phyloP scores from a whole-genome alignment of 108 stramenopile species.

The Stephanodiscus triporus region DNA sequence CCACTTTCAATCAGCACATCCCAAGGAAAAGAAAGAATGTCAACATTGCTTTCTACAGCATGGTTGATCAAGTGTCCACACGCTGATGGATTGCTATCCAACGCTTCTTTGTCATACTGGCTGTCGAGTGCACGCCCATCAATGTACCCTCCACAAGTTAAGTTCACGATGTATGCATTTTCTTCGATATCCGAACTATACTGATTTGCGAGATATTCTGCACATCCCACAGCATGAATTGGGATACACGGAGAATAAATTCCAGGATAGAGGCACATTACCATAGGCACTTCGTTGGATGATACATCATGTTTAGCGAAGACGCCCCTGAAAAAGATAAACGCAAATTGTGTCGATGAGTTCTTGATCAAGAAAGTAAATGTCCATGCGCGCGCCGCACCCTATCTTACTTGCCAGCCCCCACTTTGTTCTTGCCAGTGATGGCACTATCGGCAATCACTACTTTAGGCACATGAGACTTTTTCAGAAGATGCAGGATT shows the following conservation, averaged over 20 bases:
- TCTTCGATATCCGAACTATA: constrained; percentile 16
- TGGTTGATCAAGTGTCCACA: constrained; percentile 60
- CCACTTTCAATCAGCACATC: constrained; percentile 7
- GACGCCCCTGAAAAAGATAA: constrained; percentile 16
- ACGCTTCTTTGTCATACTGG: constrained; percentile 10
- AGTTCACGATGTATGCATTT: constrained; percentile 60
- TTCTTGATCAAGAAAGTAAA: too few species aligned
- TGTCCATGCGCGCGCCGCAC: not conserved
- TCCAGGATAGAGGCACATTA: constrained; percentile 54
- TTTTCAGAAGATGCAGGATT: constrained; percentile 15
- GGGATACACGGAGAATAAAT: constrained; percentile 53
- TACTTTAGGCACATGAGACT: constrained; percentile 12
- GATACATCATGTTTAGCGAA: constrained; percentile 6
- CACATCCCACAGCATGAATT: not conserved
- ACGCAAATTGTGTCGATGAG: too few species aligned
- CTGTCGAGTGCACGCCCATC: constrained; percentile 36
- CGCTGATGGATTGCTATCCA: constrained; percentile 51
- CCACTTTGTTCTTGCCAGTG: too few species aligned
- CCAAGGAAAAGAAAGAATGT: constrained; percentile 48
- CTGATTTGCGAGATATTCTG: too few species aligned
- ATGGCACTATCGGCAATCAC: constrained; percentile 3
- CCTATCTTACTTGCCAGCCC: too few species aligned
- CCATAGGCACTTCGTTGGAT: constrained; percentile 1
- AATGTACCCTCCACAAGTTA: constrained; percentile 47
- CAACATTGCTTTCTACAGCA: constrained; percentile 15